Percentiles rank a stretch among this genome's conserved stretches.
These are phyloP conservation scores for Eucalyptus erythrocorys DNA, from an alignment of 345 rosid species.

Conservation along the genomic window DNA sequence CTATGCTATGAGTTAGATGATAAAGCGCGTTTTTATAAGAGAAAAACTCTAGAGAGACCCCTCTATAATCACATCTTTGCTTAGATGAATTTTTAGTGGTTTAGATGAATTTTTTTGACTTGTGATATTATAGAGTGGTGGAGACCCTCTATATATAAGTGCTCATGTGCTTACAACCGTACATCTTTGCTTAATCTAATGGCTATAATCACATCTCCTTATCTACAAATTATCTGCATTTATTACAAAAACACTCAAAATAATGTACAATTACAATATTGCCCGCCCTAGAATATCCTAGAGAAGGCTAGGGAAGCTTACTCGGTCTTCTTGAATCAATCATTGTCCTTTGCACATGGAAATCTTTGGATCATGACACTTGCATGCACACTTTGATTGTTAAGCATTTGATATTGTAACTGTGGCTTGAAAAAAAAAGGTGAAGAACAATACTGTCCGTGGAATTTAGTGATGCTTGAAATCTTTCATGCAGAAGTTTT, in stretches of 20 bases:
- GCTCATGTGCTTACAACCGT: neutral
- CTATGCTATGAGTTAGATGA: neutral
- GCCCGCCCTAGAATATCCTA: neutral
- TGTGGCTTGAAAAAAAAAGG: neutral
- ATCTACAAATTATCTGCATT: too few relatives aligned
- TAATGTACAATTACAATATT: too few relatives aligned
- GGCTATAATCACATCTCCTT: neutral
- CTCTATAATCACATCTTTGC: too few relatives aligned
- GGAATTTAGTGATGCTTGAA: neutral
- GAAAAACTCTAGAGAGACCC: neutral
- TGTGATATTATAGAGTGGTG: neutral
- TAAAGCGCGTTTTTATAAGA: neutral
- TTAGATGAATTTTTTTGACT: too few relatives aligned
- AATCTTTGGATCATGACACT: rapidly evolving
- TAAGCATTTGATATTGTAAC: neutral
- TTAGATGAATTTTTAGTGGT: too few relatives aligned
- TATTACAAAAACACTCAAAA: neutral
- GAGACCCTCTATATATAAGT: neutral
- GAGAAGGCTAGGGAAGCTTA: neutral
- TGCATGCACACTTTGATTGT: neutral
- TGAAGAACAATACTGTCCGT: neutral
- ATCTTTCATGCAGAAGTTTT: neutral
- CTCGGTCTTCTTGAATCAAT: neutral
- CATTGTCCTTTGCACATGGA: neutral
- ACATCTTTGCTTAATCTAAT: rapidly evolving